Evolutionary conservation across 75 land plant genomes (phyloP), one percentile per base, ranked within the genome.

Genomic region (Selaginella moellendorffii): DNA sequence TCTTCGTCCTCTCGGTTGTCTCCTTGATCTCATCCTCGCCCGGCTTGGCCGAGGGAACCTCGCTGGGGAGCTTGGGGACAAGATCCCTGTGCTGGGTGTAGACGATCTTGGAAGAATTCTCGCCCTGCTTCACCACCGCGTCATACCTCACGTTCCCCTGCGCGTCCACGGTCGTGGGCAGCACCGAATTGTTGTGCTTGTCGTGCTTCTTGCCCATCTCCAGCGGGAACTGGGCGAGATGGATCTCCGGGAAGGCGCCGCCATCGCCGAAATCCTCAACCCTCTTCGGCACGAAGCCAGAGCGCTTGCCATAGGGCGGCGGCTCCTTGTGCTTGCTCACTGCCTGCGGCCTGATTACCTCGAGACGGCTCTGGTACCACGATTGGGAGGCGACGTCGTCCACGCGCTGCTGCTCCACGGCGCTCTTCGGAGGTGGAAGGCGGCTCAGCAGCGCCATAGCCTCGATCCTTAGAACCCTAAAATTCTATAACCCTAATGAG

Each of bases 161-260:
- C 0, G 87, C 75, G 63, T 90, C 96, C 8, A 86, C 90, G 25
- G 76, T 80, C 26, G 86, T 69, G 0, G 96, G 91, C 0, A 90
- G 62, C 52, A 84, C 83, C 70, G 74, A 81, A 9, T 77, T 61
- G 8, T 88, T 84, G 0, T 77, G 67, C 59, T 81, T 86, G 29
- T 72, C 81, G 56, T 80, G 71, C 65, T 74, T 79, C 60, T 90
- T 71, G 1, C 96, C 96, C 96, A 90, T 90, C 26, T 73, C 83
- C 31, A 90, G 82, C 21, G 97, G 97, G 65, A 85, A 92, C 54
- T 92, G 97, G 0, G 85, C 97, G 25, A 88, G 68, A 63, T 92
- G 97, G 53, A 92, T 92, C 72, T 92, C 97, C 10, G 97, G 97
- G 52, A 88, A 92, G 12, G 96, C 96, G 0, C 96, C 96, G 8